Evolutionary conservation across 2,329 filamentous ascomycete species (phyloP), one percentile per base, ranked within the genome.

Genomic region (Sarocladium oryzae): DNA sequence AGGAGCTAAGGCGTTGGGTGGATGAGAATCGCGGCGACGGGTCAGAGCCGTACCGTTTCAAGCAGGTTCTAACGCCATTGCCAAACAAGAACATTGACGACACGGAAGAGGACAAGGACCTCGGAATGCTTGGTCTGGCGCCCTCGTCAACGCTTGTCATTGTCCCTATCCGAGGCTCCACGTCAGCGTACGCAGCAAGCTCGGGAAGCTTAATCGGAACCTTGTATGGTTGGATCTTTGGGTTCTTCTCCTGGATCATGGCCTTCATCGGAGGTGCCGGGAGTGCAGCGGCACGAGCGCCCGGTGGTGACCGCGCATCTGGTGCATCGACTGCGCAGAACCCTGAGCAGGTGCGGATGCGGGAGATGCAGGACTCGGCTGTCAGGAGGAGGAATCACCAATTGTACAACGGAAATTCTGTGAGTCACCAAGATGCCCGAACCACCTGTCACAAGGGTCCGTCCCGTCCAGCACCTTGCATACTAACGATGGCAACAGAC

Each of bases 341-440:
- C 11, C 26, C 30, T 16, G 38, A 37, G 40, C 53, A 30, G 20
- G 50, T 49, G n/a, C 49, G 61, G 36, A 60, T 57, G 49, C 62
- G 49, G 40, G 55, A 63, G 49, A 62, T 63, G 55, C 59, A 64
- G 56, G 79, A 84, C 53, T 71, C 76, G 35, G 70, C 76, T 18
- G 72, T 79, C 54, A 71, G 75, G 35, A 73, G 74, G 50, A 68
- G 78, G 51, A 76, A 84, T 55, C 78, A 82, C 40, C 85, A 95
- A 61, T 79, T 95, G 43, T 96, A 96, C 63, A 96, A 96, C 61
- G 91, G 91, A 1, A 96, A 96, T 62, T 88, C 88, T 64, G 88
- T 91, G 73, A 68, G 81, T 70, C n/a, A 45, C 23, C 10, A n/a
- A 15, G n/a, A 45, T n/a, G n/a, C n/a, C 23, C 21, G 7, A 33